Evolutionary conservation across 2,329 filamentous ascomycete genomes (phyloP).

Genomic region (Ophiocordyceps camponoti-floridani): DNA sequence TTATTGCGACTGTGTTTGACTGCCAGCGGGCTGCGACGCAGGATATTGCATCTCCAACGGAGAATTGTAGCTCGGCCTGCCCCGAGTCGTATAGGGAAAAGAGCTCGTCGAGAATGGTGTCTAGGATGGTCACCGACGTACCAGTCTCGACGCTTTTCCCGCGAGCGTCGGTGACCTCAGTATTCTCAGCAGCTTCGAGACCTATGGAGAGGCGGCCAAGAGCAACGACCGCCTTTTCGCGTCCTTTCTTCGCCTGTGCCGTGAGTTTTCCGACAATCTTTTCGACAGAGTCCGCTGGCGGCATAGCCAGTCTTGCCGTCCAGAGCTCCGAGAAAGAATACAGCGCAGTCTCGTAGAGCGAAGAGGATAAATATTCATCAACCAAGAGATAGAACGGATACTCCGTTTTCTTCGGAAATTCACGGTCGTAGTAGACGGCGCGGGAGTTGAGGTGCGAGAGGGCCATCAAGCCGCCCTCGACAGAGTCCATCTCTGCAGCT

Average conservation of each 20-base stretch:
- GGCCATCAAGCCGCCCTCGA: constrained; percentile 28
- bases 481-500: constrained; percentile 24
- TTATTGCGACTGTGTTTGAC: constrained; percentile 32
- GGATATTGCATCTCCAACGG: constrained; percentile 74
- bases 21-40: constrained; percentile 67
- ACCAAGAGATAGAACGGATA: constrained; percentile 16
- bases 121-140: constrained; percentile 20
- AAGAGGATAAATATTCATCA: constrained; percentile 10
- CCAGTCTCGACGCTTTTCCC: constrained; percentile 4
- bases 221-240: constrained; percentile 65
- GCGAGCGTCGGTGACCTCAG: background rate
- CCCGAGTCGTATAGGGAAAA: constrained; percentile 70
- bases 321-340: constrained; percentile 28
- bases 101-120: constrained; percentile 45
- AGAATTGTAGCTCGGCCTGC: constrained; percentile 75
- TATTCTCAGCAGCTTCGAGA: constrained; percentile 19
- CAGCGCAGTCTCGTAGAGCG: constrained; percentile 24
- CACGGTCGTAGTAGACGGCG: constrained; percentile 22
- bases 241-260: constrained; percentile 56
- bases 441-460: constrained; percentile 25
- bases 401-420: constrained; percentile 8
- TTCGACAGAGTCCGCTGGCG: constrained; percentile 12
- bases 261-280: constrained; percentile 44
- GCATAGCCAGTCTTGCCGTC: constrained; percentile 23
- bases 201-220: constrained; percentile 61